These are phyloP conservation scores for Aspergillus affinis DNA, from an alignment of 495 filamentous ascomycete species.

Conservation along the genomic window DNA sequence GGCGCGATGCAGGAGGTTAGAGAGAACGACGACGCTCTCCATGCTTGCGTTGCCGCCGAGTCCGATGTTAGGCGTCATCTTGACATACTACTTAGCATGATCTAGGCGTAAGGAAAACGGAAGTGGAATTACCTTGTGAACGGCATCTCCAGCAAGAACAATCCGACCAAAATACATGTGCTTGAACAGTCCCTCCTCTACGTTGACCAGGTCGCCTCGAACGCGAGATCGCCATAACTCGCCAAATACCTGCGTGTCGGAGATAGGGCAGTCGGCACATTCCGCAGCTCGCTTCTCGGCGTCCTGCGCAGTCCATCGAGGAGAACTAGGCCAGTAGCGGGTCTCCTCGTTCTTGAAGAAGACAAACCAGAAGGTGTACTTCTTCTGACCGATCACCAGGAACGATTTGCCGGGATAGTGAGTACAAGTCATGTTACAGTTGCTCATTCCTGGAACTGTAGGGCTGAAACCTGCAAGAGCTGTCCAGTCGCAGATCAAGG, in stretches of 20 bases:
- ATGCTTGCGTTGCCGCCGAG: constrained; percentile 37
- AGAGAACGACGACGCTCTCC: constrained; percentile 35
- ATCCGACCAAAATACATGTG: constrained; percentile 26
- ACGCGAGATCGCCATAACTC: constrained; percentile 26
- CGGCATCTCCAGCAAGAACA: constrained; percentile 28
- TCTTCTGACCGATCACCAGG: neutral
- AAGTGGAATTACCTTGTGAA: constrained; percentile 18
- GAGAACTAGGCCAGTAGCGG: neutral
- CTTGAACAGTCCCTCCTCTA: constrained; percentile 26
- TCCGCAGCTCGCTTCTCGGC: constrained; percentile 13
- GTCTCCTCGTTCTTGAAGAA: neutral
- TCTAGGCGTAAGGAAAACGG: too few species aligned
- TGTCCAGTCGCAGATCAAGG: constrained; percentile 3
- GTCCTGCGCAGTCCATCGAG: neutral
- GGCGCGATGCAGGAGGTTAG: constrained; percentile 20
- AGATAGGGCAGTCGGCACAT: constrained; percentile 27
- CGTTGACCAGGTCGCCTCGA: constrained; percentile 19
- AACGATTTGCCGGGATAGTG: neutral
- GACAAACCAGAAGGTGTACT: neutral
- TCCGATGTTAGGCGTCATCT: constrained; percentile 19
- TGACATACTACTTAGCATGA: too few species aligned
- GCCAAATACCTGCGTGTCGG: constrained; percentile 23
- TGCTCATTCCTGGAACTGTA: neutral
- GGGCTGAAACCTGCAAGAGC: too few species aligned
- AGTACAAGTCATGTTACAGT: neutral